phyloP scores from a whole-genome alignment of 495 filamentous ascomycete genomes.

The Lentithecium fluviatile region DNA sequence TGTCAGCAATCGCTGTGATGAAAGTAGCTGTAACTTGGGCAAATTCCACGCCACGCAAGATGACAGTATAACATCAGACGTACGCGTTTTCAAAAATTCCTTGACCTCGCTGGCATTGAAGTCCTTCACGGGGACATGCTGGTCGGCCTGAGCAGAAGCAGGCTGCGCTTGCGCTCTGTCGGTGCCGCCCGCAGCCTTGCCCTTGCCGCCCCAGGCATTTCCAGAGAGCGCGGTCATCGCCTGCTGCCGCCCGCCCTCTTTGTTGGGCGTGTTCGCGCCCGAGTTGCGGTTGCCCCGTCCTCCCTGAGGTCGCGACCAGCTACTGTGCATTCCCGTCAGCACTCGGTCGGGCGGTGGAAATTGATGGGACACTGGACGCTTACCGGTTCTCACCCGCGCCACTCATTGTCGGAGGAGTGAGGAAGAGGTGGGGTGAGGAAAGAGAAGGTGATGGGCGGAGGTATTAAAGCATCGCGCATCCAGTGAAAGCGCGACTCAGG shows the following conservation, averaged over 20 bases:
- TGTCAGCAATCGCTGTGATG: conserved; percentile 11
- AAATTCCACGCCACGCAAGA: no score
- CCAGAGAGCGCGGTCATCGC: conserved; percentile 23
- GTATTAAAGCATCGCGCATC: not conserved
- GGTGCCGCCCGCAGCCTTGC: conserved; percentile 21
- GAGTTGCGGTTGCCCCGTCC: conserved; percentile 20
- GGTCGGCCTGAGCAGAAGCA: conserved; percentile 15
- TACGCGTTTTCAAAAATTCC: conserved; percentile 37
- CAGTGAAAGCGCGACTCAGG: no score
- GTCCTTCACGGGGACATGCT: conserved; percentile 30
- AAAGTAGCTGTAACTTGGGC: no score
- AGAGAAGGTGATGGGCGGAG: not conserved
- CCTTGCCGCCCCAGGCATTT: conserved; percentile 33
- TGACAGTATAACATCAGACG: no score
- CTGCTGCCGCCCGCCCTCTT: conserved; percentile 24
- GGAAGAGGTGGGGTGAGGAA: conserved; percentile 12
- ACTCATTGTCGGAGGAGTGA: conserved; percentile 29
- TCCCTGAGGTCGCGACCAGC: conserved; percentile 22
- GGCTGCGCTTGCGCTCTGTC: conserved; percentile 6
- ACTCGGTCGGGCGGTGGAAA: not conserved
- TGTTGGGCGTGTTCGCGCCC: conserved; percentile 32
- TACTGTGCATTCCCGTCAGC: conserved; percentile 7
- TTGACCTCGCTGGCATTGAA: conserved; percentile 35
- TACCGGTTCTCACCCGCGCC: conserved; percentile 37
- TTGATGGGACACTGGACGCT: not conserved